Percentiles rank a stretch among this genome's conserved stretches.
phyloP scores from a whole-genome alignment of 768 basidiomycete genomes.

The Rhizopogon vinicolor region DNA sequence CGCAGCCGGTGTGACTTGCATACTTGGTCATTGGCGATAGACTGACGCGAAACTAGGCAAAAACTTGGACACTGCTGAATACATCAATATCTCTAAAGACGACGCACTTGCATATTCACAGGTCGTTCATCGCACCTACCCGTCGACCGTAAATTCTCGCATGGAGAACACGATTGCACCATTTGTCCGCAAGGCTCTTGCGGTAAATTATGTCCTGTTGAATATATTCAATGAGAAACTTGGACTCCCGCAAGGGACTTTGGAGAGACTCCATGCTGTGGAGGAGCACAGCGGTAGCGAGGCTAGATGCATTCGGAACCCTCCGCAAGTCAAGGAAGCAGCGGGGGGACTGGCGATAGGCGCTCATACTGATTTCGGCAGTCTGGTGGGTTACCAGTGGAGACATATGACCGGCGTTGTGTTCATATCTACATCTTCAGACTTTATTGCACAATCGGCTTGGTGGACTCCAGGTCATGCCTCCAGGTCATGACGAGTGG shows the following conservation, averaged over 20 bases:
- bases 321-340: slow-evolving; percentile 26
- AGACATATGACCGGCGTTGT: no score
- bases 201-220: slow-evolving; percentile 49
- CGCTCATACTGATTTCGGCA: slow-evolving; percentile 70
- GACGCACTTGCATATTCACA: slow-evolving; percentile 59
- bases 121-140: slow-evolving; percentile 52
- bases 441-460: slow-evolving; percentile 68
- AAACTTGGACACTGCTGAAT: slow-evolving; percentile 47
- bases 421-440: slow-evolving; percentile 19
- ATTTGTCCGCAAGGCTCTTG: slow-evolving; percentile 54
- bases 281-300: slow-evolving; percentile 55
- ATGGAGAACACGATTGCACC: slow-evolving; percentile 47
- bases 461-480: slow-evolving; percentile 66
- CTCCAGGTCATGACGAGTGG: slow-evolving; percentile 58
- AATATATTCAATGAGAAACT: slow-evolving; percentile 54
- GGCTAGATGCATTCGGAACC: slow-evolving; percentile 47
- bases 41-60: background rate
- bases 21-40: background rate
- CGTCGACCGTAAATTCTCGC: slow-evolving; percentile 41
- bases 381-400: slow-evolving; percentile 39
- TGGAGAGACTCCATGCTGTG: slow-evolving; percentile 37
- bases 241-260: slow-evolving; percentile 44
- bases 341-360: slow-evolving; percentile 41
- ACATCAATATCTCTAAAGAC: slow-evolving; percentile 66
- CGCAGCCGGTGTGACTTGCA: slow-evolving; percentile 36